Evolutionary conservation across 345 rosid genomes (phyloP).

Genomic region (Erodium maritimum): DNA sequence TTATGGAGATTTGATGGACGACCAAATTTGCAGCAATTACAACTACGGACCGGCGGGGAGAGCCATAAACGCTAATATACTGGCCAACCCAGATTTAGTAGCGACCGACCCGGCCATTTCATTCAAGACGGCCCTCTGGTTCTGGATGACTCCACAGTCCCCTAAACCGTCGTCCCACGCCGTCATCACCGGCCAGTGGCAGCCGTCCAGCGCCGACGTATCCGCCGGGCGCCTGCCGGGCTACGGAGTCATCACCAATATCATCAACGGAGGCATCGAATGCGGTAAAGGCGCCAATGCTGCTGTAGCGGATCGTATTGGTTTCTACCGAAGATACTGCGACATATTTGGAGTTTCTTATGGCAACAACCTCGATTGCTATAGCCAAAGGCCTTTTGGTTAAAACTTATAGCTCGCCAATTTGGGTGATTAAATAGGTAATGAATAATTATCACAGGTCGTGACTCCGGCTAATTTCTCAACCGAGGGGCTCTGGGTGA

Average conservation of each 20-base stretch:
- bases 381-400: slow-evolving; percentile 22
- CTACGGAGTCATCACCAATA: slow-evolving; percentile 25
- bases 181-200: slow-evolving; percentile 14
- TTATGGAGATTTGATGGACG: no score
- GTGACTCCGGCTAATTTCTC: no score
- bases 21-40: slow-evolving; percentile 28
- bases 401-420: background rate
- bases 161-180: slow-evolving; percentile 20
- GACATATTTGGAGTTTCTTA: slow-evolving; percentile 7
- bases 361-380: slow-evolving; percentile 18
- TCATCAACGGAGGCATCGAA: slow-evolving; percentile 17
- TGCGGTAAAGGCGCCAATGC: slow-evolving; percentile 10
- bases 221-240: slow-evolving; percentile 14
- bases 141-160: slow-evolving; percentile 25
- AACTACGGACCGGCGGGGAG: slow-evolving; percentile 20
- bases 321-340: slow-evolving; percentile 21
- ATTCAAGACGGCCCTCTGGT: slow-evolving; percentile 25
- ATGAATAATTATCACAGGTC: no score
- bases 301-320: slow-evolving; percentile 8
- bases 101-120: slow-evolving; percentile 14
- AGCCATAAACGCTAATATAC: slow-evolving; percentile 9
- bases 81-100: slow-evolving; percentile 13
- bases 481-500: no score
- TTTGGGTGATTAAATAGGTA: no score
- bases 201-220: slow-evolving; percentile 4